Evolutionary conservation across 305 asterid species (phyloP).

Genomic region (Solanum chacoense): DNA sequence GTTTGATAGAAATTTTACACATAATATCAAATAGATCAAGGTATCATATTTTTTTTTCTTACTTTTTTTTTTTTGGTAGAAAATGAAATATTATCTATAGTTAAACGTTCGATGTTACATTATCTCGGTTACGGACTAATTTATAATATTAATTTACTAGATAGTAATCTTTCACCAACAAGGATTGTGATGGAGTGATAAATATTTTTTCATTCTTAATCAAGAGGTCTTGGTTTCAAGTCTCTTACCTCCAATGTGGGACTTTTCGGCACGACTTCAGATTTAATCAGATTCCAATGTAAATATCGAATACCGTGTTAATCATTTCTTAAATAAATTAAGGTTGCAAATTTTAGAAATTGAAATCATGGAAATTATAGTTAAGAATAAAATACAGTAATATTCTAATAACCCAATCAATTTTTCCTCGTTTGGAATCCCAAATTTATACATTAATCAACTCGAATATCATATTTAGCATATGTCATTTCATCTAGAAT

Average conservation of each 20-base stretch:
- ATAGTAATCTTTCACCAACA: too few species aligned
- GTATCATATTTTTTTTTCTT: background rate
- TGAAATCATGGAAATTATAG: background rate
- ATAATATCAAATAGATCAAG: background rate
- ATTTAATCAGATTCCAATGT: rapidly evolving
- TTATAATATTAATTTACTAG: too few species aligned
- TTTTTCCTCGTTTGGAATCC: background rate
- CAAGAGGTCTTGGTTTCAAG: too few species aligned
- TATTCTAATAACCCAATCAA: background rate
- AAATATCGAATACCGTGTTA: background rate
- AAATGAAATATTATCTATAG: too few species aligned
- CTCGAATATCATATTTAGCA: background rate
- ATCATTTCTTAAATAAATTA: background rate
- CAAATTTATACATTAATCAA: background rate
- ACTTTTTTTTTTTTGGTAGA: background rate
- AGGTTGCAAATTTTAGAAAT: background rate
- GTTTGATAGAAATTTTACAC: background rate
- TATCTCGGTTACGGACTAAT: background rate
- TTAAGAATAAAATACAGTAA: background rate
- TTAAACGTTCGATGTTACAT: background rate
- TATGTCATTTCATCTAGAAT: background rate
- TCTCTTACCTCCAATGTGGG: rapidly evolving
- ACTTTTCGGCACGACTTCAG: rapidly evolving
- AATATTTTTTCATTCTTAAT: rapidly evolving
- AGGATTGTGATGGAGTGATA: rapidly evolving